Percentiles rank a stretch among this genome's conserved stretches.
Conservation (phyloP, 768 basidiomycete species). For the Russula virescens region DNA sequence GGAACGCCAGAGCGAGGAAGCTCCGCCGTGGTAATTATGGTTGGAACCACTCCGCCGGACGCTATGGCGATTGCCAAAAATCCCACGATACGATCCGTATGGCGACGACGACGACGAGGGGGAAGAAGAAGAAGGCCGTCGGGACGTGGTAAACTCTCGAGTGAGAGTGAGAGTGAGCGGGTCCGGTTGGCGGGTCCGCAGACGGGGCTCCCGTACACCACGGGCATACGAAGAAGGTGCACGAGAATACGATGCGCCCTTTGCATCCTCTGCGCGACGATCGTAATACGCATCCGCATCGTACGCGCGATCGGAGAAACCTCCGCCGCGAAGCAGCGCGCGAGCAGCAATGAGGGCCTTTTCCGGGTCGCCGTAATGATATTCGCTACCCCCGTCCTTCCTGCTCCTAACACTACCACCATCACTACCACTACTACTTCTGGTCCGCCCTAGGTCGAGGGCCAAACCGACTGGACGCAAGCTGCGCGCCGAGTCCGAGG, state of each 20-base stretch:
- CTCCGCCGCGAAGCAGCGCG: not conserved
- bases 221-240: not conserved
- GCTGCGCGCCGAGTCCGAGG: not conserved
- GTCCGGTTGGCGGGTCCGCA: slow-evolving; percentile 1
- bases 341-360: slow-evolving; percentile 18
- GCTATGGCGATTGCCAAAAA: not conserved
- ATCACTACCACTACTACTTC: too few relatives aligned
- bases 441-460: not conserved
- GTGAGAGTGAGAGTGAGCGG: too few relatives aligned
- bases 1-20: slow-evolving; percentile 16
- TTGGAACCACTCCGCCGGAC: not conserved
- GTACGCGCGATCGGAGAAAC: not conserved
- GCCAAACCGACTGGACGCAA: not conserved
- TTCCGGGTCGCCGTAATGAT: slow-evolving; percentile 6
- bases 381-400: not conserved
- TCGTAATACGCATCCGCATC: not conserved
- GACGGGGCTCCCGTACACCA: slow-evolving; percentile 7
- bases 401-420: too few relatives aligned
- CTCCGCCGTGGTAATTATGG: not conserved
- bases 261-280: not conserved
- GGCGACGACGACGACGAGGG: not conserved
- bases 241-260: not conserved
- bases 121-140: not conserved
- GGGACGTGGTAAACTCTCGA: not conserved
- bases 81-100: not conserved